phyloP scores from a whole-genome alignment of 495 filamentous ascomycete genomes.

The Penicillium alfredii region DNA sequence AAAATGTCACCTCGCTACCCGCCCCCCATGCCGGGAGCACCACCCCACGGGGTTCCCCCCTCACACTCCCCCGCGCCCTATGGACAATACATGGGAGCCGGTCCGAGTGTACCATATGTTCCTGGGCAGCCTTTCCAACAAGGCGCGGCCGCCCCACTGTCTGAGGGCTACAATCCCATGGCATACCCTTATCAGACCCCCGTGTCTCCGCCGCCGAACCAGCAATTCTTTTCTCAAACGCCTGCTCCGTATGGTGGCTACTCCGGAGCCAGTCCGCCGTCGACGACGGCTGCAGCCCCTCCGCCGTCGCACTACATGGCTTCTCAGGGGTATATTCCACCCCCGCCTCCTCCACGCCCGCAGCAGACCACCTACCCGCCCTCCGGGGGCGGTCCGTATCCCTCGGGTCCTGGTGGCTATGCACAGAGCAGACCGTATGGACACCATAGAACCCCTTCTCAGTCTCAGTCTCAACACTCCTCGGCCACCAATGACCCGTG shows the following conservation, averaged over 20 bases:
- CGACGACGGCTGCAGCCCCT: conserved; percentile 17
- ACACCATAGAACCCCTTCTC: conserved; percentile 36
- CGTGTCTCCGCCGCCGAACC: conserved; percentile 40
- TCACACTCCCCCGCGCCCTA: conserved; percentile 41
- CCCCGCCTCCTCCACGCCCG: conserved; percentile 81
- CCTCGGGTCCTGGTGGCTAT: conserved; percentile 55
- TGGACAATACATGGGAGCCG: conserved; percentile 33
- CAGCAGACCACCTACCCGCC: conserved; percentile 68
- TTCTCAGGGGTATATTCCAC: conserved; percentile 81
- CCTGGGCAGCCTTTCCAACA: conserved; percentile 42
- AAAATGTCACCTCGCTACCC: conserved; percentile 46
- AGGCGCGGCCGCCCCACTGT: conserved; percentile 39
- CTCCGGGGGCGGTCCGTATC: conserved; percentile 41
- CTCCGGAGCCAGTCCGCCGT: conserved; percentile 31
- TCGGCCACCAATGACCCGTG: conserved; percentile 61
- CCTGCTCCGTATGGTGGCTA: conserved; percentile 33
- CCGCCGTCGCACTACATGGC: conserved; percentile 40
- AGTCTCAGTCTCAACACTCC: conserved; percentile 38
- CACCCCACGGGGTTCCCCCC: conserved; percentile 25
- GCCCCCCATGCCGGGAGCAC: conserved; percentile 27
- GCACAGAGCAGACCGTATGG: conserved; percentile 41
- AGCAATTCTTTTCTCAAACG: conserved; percentile 39
- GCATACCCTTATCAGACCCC: conserved; percentile 47
- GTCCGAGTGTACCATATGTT: conserved; percentile 23
- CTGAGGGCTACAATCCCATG: conserved; percentile 51